Evolutionary conservation across 805 yeast genomes (phyloP).

Genomic region (Teunomyces pallodes): DNA sequence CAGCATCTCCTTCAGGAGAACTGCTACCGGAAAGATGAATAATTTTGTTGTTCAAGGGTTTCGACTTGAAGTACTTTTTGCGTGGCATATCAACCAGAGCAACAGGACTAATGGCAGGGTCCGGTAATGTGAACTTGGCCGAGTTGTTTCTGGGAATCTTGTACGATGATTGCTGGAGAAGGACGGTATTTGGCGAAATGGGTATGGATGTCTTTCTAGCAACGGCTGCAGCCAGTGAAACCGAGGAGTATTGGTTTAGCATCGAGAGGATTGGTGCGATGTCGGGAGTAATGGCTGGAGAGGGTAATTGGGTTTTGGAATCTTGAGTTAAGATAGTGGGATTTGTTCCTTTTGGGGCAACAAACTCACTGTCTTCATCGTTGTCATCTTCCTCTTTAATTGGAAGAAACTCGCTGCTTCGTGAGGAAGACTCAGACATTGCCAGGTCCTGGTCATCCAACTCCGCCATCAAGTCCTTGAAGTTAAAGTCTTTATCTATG

Average conservation of each 20-base stretch:
- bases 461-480: constrained; percentile 30
- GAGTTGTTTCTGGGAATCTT: constrained; percentile 6
- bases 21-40: constrained; percentile 6
- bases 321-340: constrained; percentile 2
- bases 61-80: constrained; percentile 29
- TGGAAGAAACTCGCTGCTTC: background rate
- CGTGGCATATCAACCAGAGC: constrained; percentile 20
- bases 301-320: constrained; percentile 19
- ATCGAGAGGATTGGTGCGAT: constrained; percentile 33
- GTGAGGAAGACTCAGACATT: background rate
- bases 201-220: constrained; percentile 15
- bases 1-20: constrained; percentile 14
- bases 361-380: constrained; percentile 4
- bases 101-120: constrained; percentile 31
- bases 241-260: constrained; percentile 20
- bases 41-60: constrained; percentile 25
- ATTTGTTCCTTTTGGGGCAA: background rate
- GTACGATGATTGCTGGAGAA: constrained; percentile 7
- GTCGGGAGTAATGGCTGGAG: constrained; percentile 39
- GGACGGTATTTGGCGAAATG: constrained; percentile 19
- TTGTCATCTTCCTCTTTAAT: constrained; percentile 5
- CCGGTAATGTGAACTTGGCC: constrained; percentile 33
- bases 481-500: constrained; percentile 55
- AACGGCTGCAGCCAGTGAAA: constrained; percentile 4
- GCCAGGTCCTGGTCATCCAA: constrained; percentile 1